Evolutionary conservation across 495 filamentous ascomycete genomes (phyloP).

Genomic region (Neurospora terricola): DNA sequence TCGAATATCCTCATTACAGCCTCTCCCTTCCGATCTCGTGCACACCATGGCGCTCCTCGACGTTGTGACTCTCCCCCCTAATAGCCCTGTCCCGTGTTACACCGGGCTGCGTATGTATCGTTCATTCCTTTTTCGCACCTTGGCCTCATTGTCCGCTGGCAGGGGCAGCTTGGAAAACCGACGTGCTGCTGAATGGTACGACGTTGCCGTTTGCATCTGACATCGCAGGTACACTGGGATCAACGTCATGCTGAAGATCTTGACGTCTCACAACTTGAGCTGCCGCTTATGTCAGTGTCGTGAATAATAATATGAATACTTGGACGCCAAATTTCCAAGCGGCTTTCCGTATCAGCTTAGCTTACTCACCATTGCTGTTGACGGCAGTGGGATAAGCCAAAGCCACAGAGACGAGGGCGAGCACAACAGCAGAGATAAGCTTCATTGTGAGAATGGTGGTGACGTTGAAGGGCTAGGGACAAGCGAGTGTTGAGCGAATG

Average conservation of each 20-base stretch:
- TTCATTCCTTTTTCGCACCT: not conserved
- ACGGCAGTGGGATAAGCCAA: constrained; percentile 26
- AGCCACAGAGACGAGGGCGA: constrained; percentile 38
- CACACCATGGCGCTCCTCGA: not conserved
- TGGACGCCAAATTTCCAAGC: not conserved
- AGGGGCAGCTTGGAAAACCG: constrained; percentile 23
- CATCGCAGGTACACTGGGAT: constrained; percentile 25
- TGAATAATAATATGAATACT: not conserved
- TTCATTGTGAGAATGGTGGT: constrained; percentile 38
- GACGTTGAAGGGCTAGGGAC: constrained; percentile 5
- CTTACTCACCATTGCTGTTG: constrained; percentile 22
- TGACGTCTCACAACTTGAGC: constrained; percentile 19
- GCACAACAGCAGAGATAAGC: constrained; percentile 33
- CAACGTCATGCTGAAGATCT: constrained; percentile 12
- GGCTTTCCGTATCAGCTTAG: not conserved
- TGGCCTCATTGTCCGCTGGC: constrained; percentile 6
- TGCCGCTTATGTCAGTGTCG: constrained; percentile 1
- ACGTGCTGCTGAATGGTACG: constrained; percentile 27
- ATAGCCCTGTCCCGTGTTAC: not conserved
- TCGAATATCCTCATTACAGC: not conserved
- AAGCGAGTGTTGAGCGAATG: not conserved
- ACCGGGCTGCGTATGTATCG: not conserved
- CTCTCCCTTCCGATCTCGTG: not conserved
- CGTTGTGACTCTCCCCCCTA: not conserved
- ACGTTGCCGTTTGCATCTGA: constrained; percentile 30